These are phyloP conservation scores for Russula abietina DNA, from an alignment of 768 basidiomycete genomes.

Conservation along the genomic window DNA sequence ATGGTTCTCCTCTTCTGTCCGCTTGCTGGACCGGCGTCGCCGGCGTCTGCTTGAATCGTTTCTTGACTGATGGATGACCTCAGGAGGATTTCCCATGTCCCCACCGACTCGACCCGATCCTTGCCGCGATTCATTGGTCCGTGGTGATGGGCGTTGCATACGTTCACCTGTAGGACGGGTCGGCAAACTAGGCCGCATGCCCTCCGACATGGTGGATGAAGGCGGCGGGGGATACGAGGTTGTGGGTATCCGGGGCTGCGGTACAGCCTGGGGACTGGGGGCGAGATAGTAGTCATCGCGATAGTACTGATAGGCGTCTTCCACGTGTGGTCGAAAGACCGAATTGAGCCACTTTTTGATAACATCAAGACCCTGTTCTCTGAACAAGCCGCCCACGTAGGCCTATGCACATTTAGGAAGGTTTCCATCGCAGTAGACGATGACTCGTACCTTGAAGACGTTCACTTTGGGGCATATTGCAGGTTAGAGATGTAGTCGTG, in stretches of 20 bases:
- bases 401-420: constrained; percentile 2
- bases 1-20: neutral
- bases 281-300: neutral
- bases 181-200: neutral
- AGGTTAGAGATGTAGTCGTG: neutral
- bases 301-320: neutral
- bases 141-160: neutral
- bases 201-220: neutral
- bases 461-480: neutral
- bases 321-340: neutral
- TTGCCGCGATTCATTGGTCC: neutral
- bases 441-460: constrained; percentile 10
- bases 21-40: neutral
- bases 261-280: neutral
- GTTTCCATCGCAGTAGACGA: neutral
- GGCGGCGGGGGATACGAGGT: neutral
- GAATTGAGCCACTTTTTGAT: constrained; percentile 3
- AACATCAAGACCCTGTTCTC: constrained; percentile 2
- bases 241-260: neutral
- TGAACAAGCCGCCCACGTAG: constrained; percentile 10
- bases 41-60: no score
- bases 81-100: neutral
- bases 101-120: neutral
- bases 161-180: neutral
- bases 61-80: neutral